Evolutionary conservation across 2,329 filamentous ascomycete species (phyloP).

Genomic region (Aspergillaceae sp.): DNA sequence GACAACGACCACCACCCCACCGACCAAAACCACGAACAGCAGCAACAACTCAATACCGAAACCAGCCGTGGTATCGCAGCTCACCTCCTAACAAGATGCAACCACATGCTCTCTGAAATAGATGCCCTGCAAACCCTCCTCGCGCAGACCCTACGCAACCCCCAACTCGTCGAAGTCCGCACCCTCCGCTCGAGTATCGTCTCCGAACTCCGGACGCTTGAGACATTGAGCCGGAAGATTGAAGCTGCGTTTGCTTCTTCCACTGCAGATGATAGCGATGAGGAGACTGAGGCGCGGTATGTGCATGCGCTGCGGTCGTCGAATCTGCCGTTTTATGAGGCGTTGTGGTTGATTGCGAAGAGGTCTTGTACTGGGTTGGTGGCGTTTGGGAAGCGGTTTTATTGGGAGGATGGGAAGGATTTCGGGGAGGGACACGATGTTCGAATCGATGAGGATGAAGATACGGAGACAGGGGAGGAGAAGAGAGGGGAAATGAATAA

Average conservation of each 20-base stretch:
- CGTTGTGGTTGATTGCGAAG: constrained; percentile 56
- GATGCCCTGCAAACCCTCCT: constrained; percentile 38
- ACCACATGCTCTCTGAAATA: constrained; percentile 37
- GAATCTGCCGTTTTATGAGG: constrained; percentile 57
- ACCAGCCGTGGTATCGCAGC: constrained; percentile 17
- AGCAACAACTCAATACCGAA: constrained; percentile 1
- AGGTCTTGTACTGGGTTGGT: constrained; percentile 45
- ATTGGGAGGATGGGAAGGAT: constrained; percentile 28
- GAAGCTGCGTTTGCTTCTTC: constrained; percentile 8
- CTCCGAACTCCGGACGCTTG: constrained; percentile 41
- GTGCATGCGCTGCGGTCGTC: constrained; percentile 55
- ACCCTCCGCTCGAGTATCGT: constrained; percentile 41
- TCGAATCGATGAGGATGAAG: constrained; percentile 2
- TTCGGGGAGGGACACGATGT: neutral
- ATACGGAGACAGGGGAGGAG: constrained; percentile 10
- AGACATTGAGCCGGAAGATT: constrained; percentile 32
- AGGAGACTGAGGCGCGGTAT: constrained; percentile 24
- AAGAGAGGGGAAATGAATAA: constrained; percentile 1
- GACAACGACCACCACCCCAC: neutral
- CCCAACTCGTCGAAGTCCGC: constrained; percentile 42
- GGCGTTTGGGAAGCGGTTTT: constrained; percentile 50
- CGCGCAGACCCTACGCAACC: constrained; percentile 32
- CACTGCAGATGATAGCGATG: constrained; percentile 10
- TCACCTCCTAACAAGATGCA: constrained; percentile 31
- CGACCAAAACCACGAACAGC: neutral